phyloP scores from a whole-genome alignment of 306 rosid genomes.

The Echinosophora koreensis region DNA sequence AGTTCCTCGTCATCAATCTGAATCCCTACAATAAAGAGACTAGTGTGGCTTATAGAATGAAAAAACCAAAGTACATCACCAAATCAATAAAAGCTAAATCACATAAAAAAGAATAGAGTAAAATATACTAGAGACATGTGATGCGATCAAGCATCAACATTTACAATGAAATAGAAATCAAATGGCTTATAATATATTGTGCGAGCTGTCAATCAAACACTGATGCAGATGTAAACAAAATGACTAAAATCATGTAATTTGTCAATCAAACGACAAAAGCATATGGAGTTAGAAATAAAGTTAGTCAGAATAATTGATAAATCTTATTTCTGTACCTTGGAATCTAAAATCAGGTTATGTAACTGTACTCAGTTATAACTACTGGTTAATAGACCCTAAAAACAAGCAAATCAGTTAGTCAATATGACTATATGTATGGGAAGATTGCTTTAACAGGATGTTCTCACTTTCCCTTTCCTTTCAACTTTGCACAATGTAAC shows the following conservation, averaged over 20 bases:
- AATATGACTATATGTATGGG: conserved; percentile 6
- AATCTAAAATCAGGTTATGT: conserved; percentile 19
- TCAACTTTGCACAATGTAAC: conserved; percentile 38
- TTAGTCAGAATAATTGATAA: conserved; percentile 18
- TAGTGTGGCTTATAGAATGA: conserved; percentile 69
- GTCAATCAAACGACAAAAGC: conserved; percentile 26
- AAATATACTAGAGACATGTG: conserved; percentile 18
- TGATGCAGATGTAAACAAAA: conserved; percentile 31
- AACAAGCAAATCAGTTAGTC: conserved; percentile 29
- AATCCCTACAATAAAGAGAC: conserved; percentile 78
- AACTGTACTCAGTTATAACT: conserved; percentile 2
- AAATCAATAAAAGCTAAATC: conserved; percentile 35
- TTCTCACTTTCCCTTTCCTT: conserved; percentile 30
- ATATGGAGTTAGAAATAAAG: conserved; percentile 15
- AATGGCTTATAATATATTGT: not conserved
- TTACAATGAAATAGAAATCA: conserved; percentile 33
- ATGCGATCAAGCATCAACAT: conserved; percentile 28
- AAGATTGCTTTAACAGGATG: conserved; percentile 8
- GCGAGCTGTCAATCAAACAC: conserved; percentile 15
- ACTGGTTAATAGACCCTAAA: conserved; percentile 24
- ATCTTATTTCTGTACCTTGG: conserved; percentile 1
- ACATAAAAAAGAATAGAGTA: conserved; percentile 3
- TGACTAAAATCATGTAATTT: conserved; percentile 14
- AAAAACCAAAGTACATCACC: conserved; percentile 41
- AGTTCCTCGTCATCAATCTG: conserved; percentile 95